Percentiles rank a stretch among this genome's conserved stretches.
These are phyloP conservation scores for Saccharomycopsis guyanensis DNA, from an alignment of 805 yeast genomes.

Conservation along the genomic window DNA sequence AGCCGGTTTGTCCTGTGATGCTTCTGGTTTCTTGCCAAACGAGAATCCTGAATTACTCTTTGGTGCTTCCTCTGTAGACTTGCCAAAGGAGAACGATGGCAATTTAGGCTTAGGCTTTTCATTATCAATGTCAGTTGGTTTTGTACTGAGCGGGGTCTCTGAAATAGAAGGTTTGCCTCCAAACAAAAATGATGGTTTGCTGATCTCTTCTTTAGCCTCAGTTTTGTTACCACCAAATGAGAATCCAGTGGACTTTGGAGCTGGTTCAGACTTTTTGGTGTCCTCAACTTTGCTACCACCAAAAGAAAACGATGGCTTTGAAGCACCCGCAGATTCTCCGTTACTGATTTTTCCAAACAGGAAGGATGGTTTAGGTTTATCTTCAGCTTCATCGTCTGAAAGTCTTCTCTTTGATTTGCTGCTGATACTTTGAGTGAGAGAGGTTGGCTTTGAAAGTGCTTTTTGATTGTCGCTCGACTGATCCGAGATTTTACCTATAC, in stretches of 20 bases:
- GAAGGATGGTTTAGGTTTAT: background rate
- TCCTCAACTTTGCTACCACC: background rate
- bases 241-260: no score
- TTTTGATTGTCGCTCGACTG: no score
- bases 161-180: no score
- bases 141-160: no score
- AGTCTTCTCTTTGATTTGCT: background rate
- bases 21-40: background rate
- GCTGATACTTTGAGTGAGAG: background rate
- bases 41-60: background rate
- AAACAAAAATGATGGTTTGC: background rate
- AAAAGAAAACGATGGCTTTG: background rate
- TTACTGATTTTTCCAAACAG: background rate
- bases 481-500: background rate
- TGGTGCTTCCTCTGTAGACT: background rate
- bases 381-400: background rate
- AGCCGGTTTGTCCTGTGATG: no score
- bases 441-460: background rate
- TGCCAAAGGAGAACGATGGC: background rate
- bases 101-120: background rate
- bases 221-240: background rate
- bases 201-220: background rate
- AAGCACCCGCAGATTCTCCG: background rate
- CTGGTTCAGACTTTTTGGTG: background rate
- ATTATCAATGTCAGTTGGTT: no score